Conservation (phyloP, 768 basidiomycete species). For the Amanita muscaria region DNA sequence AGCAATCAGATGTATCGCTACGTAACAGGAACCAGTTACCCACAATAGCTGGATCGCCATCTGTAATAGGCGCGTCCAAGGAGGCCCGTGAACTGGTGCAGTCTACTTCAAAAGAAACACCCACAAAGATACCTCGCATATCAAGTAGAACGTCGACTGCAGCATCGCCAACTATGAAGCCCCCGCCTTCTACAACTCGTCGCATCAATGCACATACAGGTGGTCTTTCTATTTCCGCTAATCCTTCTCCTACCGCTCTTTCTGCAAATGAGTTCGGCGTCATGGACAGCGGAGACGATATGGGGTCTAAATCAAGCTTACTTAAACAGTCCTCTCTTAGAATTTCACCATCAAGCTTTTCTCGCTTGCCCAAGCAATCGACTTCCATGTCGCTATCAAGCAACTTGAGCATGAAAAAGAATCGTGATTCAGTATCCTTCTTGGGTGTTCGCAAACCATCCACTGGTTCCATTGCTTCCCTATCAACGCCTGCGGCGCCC, state of each 20-base stretch:
- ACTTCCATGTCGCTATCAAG: conserved; percentile 37
- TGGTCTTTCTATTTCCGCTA: conserved; percentile 43
- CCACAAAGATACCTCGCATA: conserved; percentile 89
- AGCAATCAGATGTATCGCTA: conserved; percentile 76
- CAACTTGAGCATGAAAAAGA: conserved; percentile 52
- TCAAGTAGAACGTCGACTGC: conserved; percentile 75
- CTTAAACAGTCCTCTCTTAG: conserved; percentile 50
- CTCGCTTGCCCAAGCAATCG: conserved; percentile 63
- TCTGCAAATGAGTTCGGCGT: conserved; percentile 75
- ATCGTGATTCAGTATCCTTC: conserved; percentile 75
- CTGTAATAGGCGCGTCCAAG: conserved; percentile 41
- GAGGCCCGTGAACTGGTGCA: conserved; percentile 44
- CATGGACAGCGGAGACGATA: conserved; percentile 50
- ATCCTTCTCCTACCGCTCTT: conserved; percentile 52
- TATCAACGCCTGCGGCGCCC: conserved; percentile 43
- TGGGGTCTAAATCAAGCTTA: conserved; percentile 34
- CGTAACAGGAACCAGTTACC: conserved; percentile 71
- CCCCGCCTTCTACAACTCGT: conserved; percentile 41
- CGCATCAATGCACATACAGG: conserved; percentile 42
- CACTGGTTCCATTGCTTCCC: conserved; percentile 68
- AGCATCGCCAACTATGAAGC: conserved; percentile 61
- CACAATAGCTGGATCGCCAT: conserved; percentile 91
- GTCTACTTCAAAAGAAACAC: conserved; percentile 66
- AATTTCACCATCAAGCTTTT: conserved; percentile 53
- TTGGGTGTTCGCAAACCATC: conserved; percentile 75